Conservation (phyloP, 352 stramenopile genomes). For the Pilasporangium apinafurcum region DNA sequence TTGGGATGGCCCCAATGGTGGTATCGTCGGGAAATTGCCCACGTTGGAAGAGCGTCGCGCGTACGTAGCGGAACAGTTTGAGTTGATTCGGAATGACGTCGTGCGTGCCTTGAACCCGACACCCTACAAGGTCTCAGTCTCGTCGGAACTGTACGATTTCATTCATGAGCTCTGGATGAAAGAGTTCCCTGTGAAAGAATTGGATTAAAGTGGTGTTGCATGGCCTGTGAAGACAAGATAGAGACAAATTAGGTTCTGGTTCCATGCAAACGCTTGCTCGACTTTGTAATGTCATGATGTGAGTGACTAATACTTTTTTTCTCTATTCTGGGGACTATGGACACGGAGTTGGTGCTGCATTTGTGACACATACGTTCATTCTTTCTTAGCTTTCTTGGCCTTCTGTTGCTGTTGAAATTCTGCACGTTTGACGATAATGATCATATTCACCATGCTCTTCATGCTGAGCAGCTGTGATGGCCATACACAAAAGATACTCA, state of each 20-base stretch:
- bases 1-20: constrained; percentile 86
- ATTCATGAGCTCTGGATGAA: constrained; percentile 96
- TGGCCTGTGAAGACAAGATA: not conserved
- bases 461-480: constrained; percentile 61
- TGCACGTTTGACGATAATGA: constrained; percentile 70
- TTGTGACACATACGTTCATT: too few relatives aligned
- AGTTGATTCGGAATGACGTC: constrained; percentile 91
- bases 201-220: constrained; percentile 36
- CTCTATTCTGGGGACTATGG: too few relatives aligned
- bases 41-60: constrained; percentile 73
- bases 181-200: constrained; percentile 81
- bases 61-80: constrained; percentile 90
- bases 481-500: not conserved
- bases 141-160: constrained; percentile 86
- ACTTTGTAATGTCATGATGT: too few relatives aligned
- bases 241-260: too few relatives aligned
- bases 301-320: too few relatives aligned
- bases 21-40: constrained; percentile 55
- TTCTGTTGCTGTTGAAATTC: constrained; percentile 52
- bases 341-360: too few relatives aligned
- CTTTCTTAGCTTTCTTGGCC: constrained; percentile 29
- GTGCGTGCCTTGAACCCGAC: constrained; percentile 95
- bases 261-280: too few relatives aligned
- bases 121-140: constrained; percentile 93
- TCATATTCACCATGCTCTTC: constrained; percentile 74